Evolutionary conservation across 202 grass and related monocot species (phyloP), one percentile per base, ranked within the genome.

Genomic region (Tripidium arundinaceum): DNA sequence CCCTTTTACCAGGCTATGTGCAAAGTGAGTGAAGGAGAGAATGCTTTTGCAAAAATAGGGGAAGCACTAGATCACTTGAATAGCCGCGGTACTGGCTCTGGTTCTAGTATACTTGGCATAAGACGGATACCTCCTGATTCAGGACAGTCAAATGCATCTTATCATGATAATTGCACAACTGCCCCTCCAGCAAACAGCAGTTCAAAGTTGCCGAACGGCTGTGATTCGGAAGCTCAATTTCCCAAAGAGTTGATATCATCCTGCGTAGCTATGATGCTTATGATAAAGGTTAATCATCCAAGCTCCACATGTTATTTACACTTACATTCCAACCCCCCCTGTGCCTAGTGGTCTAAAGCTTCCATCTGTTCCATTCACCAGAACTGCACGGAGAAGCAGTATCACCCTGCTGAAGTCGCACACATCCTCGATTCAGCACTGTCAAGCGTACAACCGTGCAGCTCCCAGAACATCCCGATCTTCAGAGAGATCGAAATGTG

Each of bases 341-440:
- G 5, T 76, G 26, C 34, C 46, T 60, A 33, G 16, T 83, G 28
- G 0, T 67, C 76, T 84, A 62, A 88, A 31, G 8, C 28, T 16
- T 14, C 60, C 16, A 7, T 63, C 27, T 11, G 19, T 85, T 47
- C 27, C 37, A 72, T 76, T 46, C 33, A 83, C 54, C 94, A 98
- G 96, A 91, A 74, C 50, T 98, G 96, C 84, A 93, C 96, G 0
- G 92, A 98, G 83, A 95, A 89, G 74, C 96, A 93, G 69, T 94
- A 88, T 24, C 96, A 91, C 19, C 96, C 96, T 47, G 92, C 96
- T 11, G 96, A 98, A 78, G 88, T 98, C 10, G 88, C 96, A 0
- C 90, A 93, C 52, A 95, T 99, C 59, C 79, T 99, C 8, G 96
- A 99, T 79, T 93, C 92, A 0, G 90, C 86, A 3, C 71, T 99